Evolutionary conservation across 805 yeast species (phyloP), one percentile per base, ranked within the genome.

Genomic region (Wickerhamiella domercqiae): DNA sequence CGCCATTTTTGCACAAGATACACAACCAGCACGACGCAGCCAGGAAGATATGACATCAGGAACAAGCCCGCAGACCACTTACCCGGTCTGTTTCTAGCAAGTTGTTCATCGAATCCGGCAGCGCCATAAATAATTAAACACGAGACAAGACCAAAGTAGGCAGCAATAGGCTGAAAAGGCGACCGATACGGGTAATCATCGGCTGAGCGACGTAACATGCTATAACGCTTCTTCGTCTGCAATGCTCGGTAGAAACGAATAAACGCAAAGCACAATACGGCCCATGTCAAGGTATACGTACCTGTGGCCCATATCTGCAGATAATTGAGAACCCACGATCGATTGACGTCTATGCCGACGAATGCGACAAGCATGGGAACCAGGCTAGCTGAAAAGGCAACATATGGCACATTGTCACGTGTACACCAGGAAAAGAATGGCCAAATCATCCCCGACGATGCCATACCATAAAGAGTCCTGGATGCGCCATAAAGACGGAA

Each of bases 171-270:
- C 52, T 78, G 84, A 24, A 71, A 57, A 1, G 78, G 76, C 2
- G 81, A 70, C 43, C 68, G 64, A 50, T 71, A 77, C 2, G 84
- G 84, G 49, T 72, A 77, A 2, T 75, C 61, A n/a, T 68, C 65
- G 49, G 71, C 77, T 47, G 70, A 66, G 46, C 83, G 63, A 37
- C 71, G 64, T 32, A 76, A 70, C 48, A 72, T 80, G 1, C 76
- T 75, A n/a, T 28, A 34, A 11, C 36, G 31, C 31, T 36, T 25
- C 36, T 82, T 57, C 36, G 58, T 54, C 41, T 67, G 63, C 42
- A 77, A 54, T 0, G 80, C 84, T 43, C 63, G 67, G 51, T 66
- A 71, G 48, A 74, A 77, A 38, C 83, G 55, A 26, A 76, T 49
- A 49, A 63, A 76, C 3, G 82, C 65, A 20, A 73, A 49, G 48